Conservation (phyloP, 768 basidiomycete genomes). For the Kwoniella europaea region DNA sequence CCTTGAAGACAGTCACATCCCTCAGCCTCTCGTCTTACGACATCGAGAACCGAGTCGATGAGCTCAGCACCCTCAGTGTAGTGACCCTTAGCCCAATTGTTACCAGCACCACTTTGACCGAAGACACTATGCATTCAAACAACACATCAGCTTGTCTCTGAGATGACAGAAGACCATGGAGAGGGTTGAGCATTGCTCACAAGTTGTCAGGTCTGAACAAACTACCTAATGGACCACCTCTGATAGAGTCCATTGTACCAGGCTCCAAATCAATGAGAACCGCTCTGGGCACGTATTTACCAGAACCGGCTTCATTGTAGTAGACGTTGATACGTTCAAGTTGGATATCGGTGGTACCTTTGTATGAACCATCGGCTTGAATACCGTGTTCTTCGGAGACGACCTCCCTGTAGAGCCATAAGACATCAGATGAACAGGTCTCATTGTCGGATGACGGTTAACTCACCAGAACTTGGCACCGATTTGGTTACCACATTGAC, state of each 20-base stretch:
- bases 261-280: constrained; percentile 97
- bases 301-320: constrained; percentile 92
- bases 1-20: constrained; percentile 96
- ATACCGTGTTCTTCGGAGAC: constrained; percentile 98
- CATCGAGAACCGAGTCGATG: constrained; percentile 96
- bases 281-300: constrained; percentile 98
- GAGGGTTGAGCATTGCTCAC: constrained; percentile 53
- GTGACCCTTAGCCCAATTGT: constrained; percentile 99
- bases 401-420: constrained; percentile 88
- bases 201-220: constrained; percentile 98
- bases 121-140: constrained; percentile 66
- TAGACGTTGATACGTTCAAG: constrained; percentile 94
- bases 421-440: neutral
- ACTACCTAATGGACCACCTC: constrained; percentile 70
- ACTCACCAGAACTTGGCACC: constrained; percentile 65
- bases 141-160: neutral
- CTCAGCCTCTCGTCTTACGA: constrained; percentile 98
- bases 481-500: constrained; percentile 99
- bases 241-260: constrained; percentile 66
- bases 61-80: constrained; percentile 79
- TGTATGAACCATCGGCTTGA: constrained; percentile 86
- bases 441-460: neutral
- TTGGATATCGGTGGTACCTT: constrained; percentile 91
- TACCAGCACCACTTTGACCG: constrained; percentile 96
- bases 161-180: neutral